These are phyloP conservation scores for Curvularia lunata DNA, from an alignment of 2,329 filamentous ascomycete species.

Conservation along the genomic window DNA sequence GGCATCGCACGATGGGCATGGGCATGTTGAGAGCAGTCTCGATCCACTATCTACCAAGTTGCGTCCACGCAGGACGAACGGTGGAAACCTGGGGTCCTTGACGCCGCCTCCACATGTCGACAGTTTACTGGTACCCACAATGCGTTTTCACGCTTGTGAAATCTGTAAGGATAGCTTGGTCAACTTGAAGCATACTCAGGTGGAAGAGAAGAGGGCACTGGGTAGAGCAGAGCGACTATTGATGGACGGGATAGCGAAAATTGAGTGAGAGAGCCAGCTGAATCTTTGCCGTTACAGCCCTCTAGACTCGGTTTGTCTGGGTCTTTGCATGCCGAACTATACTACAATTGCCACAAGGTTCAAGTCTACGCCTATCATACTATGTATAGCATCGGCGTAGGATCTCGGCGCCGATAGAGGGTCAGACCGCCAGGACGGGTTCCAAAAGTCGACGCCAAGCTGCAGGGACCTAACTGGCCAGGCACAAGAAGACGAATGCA, in stretches of 20 bases:
- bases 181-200: neutral
- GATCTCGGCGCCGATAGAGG: slow-evolving; percentile 15
- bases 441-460: slow-evolving; percentile 27
- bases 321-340: neutral
- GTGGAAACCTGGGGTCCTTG: neutral
- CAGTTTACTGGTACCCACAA: neutral
- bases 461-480: slow-evolving; percentile 25
- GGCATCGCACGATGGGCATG: neutral
- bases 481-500: slow-evolving; percentile 29
- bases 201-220: neutral
- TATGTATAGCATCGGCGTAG: slow-evolving; percentile 12
- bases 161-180: neutral
- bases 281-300: neutral
- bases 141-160: neutral
- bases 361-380: neutral
- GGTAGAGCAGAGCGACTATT: neutral
- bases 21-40: neutral
- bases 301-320: neutral
- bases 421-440: slow-evolving; percentile 3
- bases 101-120: neutral
- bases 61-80: neutral
- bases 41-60: neutral
- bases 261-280: neutral
- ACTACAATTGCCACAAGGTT: neutral
- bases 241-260: neutral